These are phyloP conservation scores for Apiotrichum porosum DNA, from an alignment of 1,284 basidiomycete species.

Conservation along the genomic window DNA sequence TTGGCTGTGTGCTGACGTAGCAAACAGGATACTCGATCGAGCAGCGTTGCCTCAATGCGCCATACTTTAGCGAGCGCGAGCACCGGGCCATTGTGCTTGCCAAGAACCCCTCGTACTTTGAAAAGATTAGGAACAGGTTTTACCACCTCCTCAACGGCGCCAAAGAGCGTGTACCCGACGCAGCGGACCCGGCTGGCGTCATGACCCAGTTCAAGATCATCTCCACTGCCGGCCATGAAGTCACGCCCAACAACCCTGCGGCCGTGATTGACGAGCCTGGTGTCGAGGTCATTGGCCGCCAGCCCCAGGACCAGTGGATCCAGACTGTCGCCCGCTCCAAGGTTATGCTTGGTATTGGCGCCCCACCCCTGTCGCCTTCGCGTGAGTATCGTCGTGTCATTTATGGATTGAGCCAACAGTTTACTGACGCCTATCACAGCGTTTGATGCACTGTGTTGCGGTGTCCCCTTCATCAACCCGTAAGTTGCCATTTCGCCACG, in stretches of 20 bases:
- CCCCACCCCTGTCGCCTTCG: not conserved
- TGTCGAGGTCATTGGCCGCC: slow-evolving; percentile 1
- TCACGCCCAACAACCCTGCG: not conserved
- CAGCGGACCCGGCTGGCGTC: not conserved
- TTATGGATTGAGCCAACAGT: no score
- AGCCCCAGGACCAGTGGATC: slow-evolving; percentile 3
- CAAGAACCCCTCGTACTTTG: slow-evolving; percentile 39
- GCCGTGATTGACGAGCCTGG: not conserved
- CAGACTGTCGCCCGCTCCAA: slow-evolving; percentile 5
- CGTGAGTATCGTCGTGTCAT: not conserved
- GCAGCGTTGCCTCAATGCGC: slow-evolving; percentile 22
- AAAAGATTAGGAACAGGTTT: not conserved
- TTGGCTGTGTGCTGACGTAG: no score
- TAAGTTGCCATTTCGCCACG: no score
- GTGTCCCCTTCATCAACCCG: slow-evolving; percentile 52
- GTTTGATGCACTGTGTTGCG: slow-evolving; percentile 49
- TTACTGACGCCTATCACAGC: no score
- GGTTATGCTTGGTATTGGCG: slow-evolving; percentile 5
- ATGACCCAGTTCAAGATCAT: not conserved
- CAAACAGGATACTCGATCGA: slow-evolving; percentile 47
- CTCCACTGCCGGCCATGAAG: not conserved
- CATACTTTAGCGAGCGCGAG: slow-evolving; percentile 15
- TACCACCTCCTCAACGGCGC: not conserved
- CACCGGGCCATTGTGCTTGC: slow-evolving; percentile 42
- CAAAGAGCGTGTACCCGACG: not conserved